A percentile compares a stretch with the other conserved stretches of the same genome.
These are phyloP conservation scores for Tetrahymena borealis DNA, from an alignment of 73 alveolate genomes.

Conservation along the genomic window DNA sequence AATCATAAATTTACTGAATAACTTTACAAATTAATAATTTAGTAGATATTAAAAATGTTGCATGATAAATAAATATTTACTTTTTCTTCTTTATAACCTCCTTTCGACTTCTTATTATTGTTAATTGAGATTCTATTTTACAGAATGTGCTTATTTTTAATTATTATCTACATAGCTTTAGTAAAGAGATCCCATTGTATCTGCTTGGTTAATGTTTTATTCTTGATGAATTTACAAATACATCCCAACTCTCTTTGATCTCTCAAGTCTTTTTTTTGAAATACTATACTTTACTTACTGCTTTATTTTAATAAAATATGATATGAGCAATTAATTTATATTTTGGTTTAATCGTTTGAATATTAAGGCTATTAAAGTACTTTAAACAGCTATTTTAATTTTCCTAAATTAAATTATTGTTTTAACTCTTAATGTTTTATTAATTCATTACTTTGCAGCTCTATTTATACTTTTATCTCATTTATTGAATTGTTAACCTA, in stretches of 20 bases:
- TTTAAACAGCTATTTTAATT: too few relatives aligned
- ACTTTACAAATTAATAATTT: too few relatives aligned
- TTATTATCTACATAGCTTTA: neutral
- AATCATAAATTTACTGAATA: too few relatives aligned
- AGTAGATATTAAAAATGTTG: too few relatives aligned
- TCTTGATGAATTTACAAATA: neutral
- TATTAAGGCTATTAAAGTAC: too few relatives aligned
- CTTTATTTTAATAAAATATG: neutral
- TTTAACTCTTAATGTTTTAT: neutral
- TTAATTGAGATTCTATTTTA: neutral
- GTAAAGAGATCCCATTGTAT: neutral
- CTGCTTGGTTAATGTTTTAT: neutral
- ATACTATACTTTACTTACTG: neutral
- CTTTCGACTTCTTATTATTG: neutral
- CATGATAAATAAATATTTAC: neutral
- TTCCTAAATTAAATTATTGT: too few relatives aligned
- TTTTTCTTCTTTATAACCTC: neutral
- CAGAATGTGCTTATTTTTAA: neutral
- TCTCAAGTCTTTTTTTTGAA: neutral
- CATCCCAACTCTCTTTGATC: neutral
- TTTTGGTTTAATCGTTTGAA: too few relatives aligned
- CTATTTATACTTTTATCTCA: neutral
- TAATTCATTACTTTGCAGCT: neutral
- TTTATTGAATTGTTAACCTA: neutral
- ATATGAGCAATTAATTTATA: too few relatives aligned